Percentiles rank a stretch among this genome's conserved stretches.
These are phyloP conservation scores for Candida nanaspora DNA, from an alignment of 805 yeast species.

Conservation along the genomic window DNA sequence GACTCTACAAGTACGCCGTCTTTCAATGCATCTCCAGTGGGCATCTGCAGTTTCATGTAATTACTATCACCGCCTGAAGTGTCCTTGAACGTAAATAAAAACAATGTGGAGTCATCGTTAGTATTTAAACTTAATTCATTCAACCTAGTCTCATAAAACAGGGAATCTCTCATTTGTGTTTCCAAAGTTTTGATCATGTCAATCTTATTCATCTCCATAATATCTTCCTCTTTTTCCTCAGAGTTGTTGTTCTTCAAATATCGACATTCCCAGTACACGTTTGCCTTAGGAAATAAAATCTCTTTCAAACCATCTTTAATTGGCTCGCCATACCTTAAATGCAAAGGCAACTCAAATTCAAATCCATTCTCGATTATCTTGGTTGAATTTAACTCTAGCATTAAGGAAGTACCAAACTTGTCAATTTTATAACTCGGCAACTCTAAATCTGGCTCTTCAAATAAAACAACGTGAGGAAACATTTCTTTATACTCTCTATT, in stretches of 20 bases:
- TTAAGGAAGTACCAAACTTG: constrained; percentile 17
- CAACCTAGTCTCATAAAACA: constrained; percentile 16
- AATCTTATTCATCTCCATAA: neutral
- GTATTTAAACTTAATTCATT: constrained; percentile 11
- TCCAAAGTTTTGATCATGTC: neutral
- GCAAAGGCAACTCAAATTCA: constrained; percentile 23
- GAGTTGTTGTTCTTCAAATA: neutral
- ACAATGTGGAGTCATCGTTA: neutral
- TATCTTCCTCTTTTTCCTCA: neutral
- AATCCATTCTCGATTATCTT: constrained; percentile 4
- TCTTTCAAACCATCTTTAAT: constrained; percentile 2
- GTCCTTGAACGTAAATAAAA: constrained; percentile 9
- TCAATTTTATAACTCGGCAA: constrained; percentile 21
- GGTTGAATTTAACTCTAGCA: constrained; percentile 7
- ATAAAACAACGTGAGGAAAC: constrained; percentile 7
- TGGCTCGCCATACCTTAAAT: constrained; percentile 24
- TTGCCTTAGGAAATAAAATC: constrained; percentile 12
- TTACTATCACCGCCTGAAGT: constrained; percentile 1
- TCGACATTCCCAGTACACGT: constrained; percentile 22
- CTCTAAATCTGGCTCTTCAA: constrained; percentile 22
- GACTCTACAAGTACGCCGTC: constrained; percentile 9
- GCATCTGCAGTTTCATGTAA: constrained; percentile 6
- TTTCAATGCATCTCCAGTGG: constrained; percentile 8
- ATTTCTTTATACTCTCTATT: constrained; percentile 2
- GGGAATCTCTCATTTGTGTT: constrained; percentile 9